phyloP scores from a whole-genome alignment of 2,329 filamentous ascomycete genomes.

The Xylariaceae sp. region DNA sequence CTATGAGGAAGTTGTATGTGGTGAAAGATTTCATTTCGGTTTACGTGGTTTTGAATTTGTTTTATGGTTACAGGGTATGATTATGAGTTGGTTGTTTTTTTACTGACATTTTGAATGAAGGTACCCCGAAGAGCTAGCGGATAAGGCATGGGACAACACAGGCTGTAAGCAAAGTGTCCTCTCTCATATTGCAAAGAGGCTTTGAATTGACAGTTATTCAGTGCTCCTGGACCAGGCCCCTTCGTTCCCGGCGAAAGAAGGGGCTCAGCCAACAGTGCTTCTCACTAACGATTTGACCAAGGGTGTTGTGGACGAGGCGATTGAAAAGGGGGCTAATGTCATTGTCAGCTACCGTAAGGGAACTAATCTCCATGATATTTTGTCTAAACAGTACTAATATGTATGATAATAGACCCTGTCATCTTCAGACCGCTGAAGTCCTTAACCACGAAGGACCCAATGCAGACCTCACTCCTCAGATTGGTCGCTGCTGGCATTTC shows the following conservation, averaged over 20 bases:
- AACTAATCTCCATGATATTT: background rate
- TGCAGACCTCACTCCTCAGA: slow-evolving; percentile 78
- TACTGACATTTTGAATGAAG: slow-evolving; percentile 38
- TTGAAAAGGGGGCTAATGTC: slow-evolving; percentile 67
- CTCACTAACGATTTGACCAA: slow-evolving; percentile 85
- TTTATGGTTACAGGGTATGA: background rate
- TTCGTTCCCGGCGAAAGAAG: slow-evolving; percentile 53
- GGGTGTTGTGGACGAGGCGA: slow-evolving; percentile 84
- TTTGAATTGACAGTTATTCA: slow-evolving; percentile 1
- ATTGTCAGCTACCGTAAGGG: slow-evolving; percentile 79
- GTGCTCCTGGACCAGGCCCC: slow-evolving; percentile 48
- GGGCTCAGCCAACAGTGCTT: slow-evolving; percentile 39
- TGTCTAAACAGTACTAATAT: slow-evolving; percentile 2
- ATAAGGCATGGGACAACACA: slow-evolving; percentile 94
- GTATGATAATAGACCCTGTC: slow-evolving; percentile 66
- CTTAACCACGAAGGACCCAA: slow-evolving; percentile 75
- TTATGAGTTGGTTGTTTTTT: background rate
- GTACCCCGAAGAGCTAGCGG: slow-evolving; percentile 84
- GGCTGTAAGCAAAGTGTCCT: slow-evolving; percentile 44
- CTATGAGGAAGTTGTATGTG: slow-evolving; percentile 69
- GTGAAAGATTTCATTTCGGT: background rate
- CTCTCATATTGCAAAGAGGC: background rate
- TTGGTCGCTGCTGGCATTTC: slow-evolving; percentile 83
- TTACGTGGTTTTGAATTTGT: background rate
- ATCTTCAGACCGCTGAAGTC: slow-evolving; percentile 93